Evolutionary conservation across 2,329 filamentous ascomycete species (phyloP).

Genomic region (Colletotrichum liaoningense): DNA sequence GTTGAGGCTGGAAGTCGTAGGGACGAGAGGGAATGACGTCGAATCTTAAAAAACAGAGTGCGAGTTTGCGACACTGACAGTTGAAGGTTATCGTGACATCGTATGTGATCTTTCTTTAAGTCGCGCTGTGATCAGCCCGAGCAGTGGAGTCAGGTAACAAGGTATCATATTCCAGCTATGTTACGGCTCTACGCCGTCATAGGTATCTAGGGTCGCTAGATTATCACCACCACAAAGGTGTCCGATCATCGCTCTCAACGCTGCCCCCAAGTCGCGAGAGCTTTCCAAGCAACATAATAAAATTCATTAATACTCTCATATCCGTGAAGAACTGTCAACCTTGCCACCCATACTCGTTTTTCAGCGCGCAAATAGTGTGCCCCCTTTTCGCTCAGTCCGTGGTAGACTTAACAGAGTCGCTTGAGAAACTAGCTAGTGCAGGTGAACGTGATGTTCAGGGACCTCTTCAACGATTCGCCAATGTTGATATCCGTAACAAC

Average conservation of each 20-base stretch:
- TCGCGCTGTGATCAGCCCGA: too few species aligned
- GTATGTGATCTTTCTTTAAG: neutral
- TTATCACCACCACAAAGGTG: neutral
- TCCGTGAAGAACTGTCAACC: neutral
- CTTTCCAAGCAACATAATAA: neutral
- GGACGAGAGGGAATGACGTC: neutral
- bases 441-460: slow-evolving; percentile 39
- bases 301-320: slow-evolving; percentile 8
- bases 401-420: neutral
- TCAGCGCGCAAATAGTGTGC: neutral
- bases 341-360: neutral
- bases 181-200: neutral
- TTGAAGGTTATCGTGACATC: neutral
- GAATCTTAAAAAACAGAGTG: neutral
- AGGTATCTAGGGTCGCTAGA: neutral
- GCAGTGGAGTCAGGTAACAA: neutral
- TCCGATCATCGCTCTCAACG: neutral
- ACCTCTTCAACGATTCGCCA: slow-evolving; percentile 40
- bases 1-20: neutral
- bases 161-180: slow-evolving; percentile 5
- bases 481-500: slow-evolving; percentile 66
- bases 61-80: neutral
- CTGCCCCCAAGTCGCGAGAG: neutral
- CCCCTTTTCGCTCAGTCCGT: neutral
- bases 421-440: neutral